Evolutionary conservation across 2,329 filamentous ascomycete genomes (phyloP), one percentile per base, ranked within the genome.

Genomic region (Botrytis cinerea): DNA sequence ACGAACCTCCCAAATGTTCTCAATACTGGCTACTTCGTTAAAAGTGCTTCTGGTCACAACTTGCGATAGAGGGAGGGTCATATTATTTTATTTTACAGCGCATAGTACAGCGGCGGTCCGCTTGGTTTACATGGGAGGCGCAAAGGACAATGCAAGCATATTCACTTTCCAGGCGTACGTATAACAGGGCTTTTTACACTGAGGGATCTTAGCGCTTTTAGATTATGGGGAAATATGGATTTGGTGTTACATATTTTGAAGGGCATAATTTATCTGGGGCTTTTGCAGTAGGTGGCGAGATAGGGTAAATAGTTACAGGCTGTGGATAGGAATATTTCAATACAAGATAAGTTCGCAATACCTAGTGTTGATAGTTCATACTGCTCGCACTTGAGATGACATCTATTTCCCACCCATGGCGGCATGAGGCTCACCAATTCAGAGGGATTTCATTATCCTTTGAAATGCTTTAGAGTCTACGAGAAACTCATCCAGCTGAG

Each of bases 71-170:
- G 40, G 66, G 66, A 45, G 35, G 60, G 48, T 71, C 63, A 73
- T 73, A 71, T 76, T 75, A 75, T 72, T 45, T 70, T 67, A 62
- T 72, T 74, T 77, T 75, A 74, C 68, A 70, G n/a, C 73, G 77
- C 77, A 78, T 76, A 77, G 78, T 77, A 76, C 76, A 76, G 78
- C 78, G 76, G 75, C 38, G 73, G 72, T 43, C 68, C 57, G 60
- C 67, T 70, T 61, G 69, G 74, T 68, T 73, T 66, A 46, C 73
- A 72, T 38, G 46, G 71, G 70, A 60, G 78, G 78, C 76, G 79
- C 77, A 76, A 70, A 35, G 76, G 74, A 75, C n/a, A 70, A 73
- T 62, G 62, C 64, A 71, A 71, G 73, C 68, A 67, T 72, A 73
- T 73, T 75, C 75, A 68, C 62, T 73, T 70, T 54, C 69, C 48